These are phyloP conservation scores for Fomitopsis pulvina DNA, from an alignment of 768 basidiomycete species.

Conservation along the genomic window DNA sequence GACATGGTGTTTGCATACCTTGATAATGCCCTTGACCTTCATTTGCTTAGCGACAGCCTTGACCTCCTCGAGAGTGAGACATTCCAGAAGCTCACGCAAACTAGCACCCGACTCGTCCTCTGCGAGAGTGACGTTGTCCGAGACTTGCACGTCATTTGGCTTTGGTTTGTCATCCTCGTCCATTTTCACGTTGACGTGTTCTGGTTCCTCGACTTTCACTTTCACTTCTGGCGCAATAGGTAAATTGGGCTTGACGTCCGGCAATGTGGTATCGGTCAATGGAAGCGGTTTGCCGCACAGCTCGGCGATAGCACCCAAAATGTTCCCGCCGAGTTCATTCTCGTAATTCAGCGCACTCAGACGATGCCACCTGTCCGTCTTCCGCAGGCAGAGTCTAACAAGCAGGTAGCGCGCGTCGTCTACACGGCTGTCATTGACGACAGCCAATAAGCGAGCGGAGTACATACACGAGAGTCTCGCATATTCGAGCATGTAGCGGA, in stretches of 20 bases:
- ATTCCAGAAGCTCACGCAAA: constrained; percentile 35
- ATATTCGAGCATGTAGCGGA: constrained; percentile 36
- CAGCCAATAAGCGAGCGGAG: not conserved
- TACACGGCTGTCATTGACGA: not conserved
- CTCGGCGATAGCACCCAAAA: constrained; percentile 37
- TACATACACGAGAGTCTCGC: constrained; percentile 44
- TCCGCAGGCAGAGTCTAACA: constrained; percentile 55
- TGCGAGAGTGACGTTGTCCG: constrained; percentile 23
- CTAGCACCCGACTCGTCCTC: constrained; percentile 33
- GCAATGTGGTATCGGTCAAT: not conserved
- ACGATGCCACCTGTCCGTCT: constrained; percentile 48
- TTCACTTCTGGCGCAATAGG: constrained; percentile 3
- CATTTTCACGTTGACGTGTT: constrained; percentile 30
- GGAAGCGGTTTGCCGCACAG: constrained; percentile 26
- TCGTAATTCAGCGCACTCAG: constrained; percentile 37
- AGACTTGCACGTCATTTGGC: constrained; percentile 1
- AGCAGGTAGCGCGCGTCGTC: constrained; percentile 47
- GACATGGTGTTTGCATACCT: constrained; percentile 5
- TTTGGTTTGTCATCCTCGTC: constrained; percentile 14
- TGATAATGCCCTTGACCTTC: constrained; percentile 34
- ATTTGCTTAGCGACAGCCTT: constrained; percentile 36
- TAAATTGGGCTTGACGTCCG: not conserved
- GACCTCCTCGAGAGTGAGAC: constrained; percentile 39
- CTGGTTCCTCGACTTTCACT: constrained; percentile 22
- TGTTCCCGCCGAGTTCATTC: constrained; percentile 33